Base-by-base conservation (phyloP, 176 grass and related monocot species). In the Hordeum vulgare region DNA sequence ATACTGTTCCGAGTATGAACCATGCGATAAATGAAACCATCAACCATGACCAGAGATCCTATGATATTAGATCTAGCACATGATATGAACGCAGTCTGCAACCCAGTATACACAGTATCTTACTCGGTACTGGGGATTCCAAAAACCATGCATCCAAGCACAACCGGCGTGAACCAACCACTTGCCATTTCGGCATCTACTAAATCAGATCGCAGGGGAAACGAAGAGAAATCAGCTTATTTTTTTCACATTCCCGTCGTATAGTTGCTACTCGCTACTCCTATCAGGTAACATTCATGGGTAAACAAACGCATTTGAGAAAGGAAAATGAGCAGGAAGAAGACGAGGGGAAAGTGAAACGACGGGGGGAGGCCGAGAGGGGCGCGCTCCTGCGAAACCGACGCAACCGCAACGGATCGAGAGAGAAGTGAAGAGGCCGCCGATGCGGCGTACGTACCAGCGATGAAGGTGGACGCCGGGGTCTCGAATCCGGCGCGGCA, bases 401-500 rank as follows among this genome's bases (percentile, higher is more conserved):
- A 59, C 15, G 3, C 11, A 26, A 4, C 21, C 7, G n/a, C 25
- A 78, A 11, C 21, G 2, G 36, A 23, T 7, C 53, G 1, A 13
- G 33, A 4, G 7, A 74, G 53, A 42, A 58, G 41, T 8, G 12
- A 25, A 49, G 20, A 17, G 28, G 6, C 12, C 35, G 6, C 12
- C 35, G 14, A 63, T 73, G 73, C 4, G 66, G 36, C 18, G 35
- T 49, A 98, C 20, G 81, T 67, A 98, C 96, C 96, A 12, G 86
- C 54, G 73, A 98, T 80, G 89, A 94, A 95, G 85, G 93, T 93
- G 61, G 96, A 84, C 7, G 81, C 91, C 76, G 96, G 93, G 49
- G 96, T 98, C 87, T 98, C 96, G 87, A 98, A 98, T 34, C 96
- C 96, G 5, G 91, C 85, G 33, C 70, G 84, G 88, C 96, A 95